phyloP scores from a whole-genome alignment of 2,329 filamentous ascomycete genomes.

The Fusarium oxysporum region DNA sequence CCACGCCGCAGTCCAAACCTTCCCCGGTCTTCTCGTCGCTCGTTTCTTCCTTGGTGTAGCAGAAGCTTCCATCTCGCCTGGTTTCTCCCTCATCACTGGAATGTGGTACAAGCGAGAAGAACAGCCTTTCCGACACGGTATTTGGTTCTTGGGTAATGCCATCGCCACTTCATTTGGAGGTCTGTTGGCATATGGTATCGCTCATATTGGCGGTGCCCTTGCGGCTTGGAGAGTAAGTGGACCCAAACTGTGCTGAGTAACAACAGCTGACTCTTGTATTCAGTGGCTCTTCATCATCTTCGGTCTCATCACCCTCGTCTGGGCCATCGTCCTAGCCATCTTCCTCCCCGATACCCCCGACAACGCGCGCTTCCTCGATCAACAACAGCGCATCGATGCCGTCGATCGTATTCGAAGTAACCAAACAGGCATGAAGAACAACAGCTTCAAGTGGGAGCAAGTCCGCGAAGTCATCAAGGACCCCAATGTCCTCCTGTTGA shows the following conservation, averaged over 20 bases:
- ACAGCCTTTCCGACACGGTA: conserved; percentile 39
- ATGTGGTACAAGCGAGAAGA: conserved; percentile 44
- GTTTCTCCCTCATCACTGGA: conserved; percentile 38
- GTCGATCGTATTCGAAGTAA: conserved; percentile 35
- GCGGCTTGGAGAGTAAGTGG: conserved; percentile 31
- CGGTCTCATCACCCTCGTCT: conserved; percentile 35
- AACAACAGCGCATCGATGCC: conserved; percentile 27
- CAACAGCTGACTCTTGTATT: fast-evolving
- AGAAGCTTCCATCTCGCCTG: conserved; percentile 41
- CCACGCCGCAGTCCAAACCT: conserved; percentile 35
- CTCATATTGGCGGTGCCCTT: conserved; percentile 30
- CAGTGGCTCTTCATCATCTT: conserved; percentile 43
- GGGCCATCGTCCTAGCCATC: conserved; percentile 21
- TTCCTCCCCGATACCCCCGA: conserved; percentile 36
- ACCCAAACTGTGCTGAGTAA: fast-evolving
- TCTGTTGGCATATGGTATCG: conserved; percentile 36
- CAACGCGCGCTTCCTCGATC: conserved; percentile 29
- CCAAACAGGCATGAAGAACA: conserved; percentile 38
- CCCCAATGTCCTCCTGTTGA: conserved; percentile 35
- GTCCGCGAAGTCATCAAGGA: conserved; percentile 37
- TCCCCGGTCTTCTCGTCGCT: conserved; percentile 26
- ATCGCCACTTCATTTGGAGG: conserved; percentile 40
- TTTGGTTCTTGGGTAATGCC: conserved; percentile 40
- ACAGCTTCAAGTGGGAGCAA: conserved; percentile 38
- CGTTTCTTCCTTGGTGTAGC: conserved; percentile 41